Evolutionary conservation across 2,329 filamentous ascomycete genomes (phyloP).

Genomic region (Aspergillus sp.): DNA sequence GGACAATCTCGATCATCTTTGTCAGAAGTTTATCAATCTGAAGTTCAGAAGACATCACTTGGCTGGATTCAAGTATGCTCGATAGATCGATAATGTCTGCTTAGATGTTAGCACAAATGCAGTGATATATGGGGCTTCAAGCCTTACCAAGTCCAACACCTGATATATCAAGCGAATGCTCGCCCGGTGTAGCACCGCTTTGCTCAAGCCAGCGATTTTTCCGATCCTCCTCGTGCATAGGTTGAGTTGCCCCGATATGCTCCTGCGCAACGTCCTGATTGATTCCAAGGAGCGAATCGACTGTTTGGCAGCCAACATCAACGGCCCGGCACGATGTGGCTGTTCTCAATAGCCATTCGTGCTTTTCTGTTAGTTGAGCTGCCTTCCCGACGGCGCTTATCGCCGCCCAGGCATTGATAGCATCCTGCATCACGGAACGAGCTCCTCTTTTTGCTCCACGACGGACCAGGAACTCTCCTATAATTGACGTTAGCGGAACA

Average conservation of each 20-base stretch:
- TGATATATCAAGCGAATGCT: constrained; percentile 43
- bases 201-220: constrained; percentile 46
- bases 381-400: constrained; percentile 61
- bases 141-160: constrained; percentile 40
- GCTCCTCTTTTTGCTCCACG: constrained; percentile 60
- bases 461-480: constrained; percentile 55
- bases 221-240: constrained; percentile 40
- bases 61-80: constrained; percentile 64
- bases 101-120: constrained; percentile 39
- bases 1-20: constrained; percentile 65
- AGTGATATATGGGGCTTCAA: not conserved
- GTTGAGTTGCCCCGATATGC: constrained; percentile 27
- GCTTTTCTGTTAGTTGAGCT: constrained; percentile 56
- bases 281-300: constrained; percentile 48
- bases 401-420: constrained; percentile 58
- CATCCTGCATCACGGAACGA: constrained; percentile 57
- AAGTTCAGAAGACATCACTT: constrained; percentile 64
- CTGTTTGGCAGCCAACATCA: constrained; percentile 59
- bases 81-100: constrained; percentile 64
- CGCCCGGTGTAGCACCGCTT: constrained; percentile 37
- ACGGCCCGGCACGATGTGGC: constrained; percentile 51
- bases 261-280: constrained; percentile 33
- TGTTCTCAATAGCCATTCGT: constrained; percentile 61
- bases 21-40: constrained; percentile 62
- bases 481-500: constrained; percentile 7